phyloP scores from a whole-genome alignment of 2,329 filamentous ascomycete genomes.

The Pyricularia grisea region DNA sequence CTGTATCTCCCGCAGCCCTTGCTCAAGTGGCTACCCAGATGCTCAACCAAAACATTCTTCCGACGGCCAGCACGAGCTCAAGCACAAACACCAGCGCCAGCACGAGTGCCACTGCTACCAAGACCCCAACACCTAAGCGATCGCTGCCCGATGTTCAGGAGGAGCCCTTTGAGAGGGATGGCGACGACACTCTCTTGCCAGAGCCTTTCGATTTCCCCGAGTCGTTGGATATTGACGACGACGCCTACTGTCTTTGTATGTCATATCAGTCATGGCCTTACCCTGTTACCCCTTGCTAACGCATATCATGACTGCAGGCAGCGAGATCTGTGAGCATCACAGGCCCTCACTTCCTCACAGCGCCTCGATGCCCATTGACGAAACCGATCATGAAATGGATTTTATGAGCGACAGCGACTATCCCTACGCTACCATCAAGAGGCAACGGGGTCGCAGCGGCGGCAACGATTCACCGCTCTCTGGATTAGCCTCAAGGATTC shows the following conservation, averaged over 20 bases:
- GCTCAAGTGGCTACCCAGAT: background rate
- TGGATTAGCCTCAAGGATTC: constrained; percentile 55
- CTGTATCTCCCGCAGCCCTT: constrained; percentile 35
- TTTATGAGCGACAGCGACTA: constrained; percentile 58
- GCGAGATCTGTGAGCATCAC: constrained; percentile 51
- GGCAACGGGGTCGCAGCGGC: constrained; percentile 39
- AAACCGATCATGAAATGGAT: constrained; percentile 56
- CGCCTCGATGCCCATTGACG: constrained; percentile 29
- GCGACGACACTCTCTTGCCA: constrained; percentile 40
- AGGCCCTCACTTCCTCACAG: constrained; percentile 32
- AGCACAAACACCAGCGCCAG: constrained; percentile 21
- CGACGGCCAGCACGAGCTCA: constrained; percentile 2
- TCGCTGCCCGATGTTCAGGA: constrained; percentile 76
- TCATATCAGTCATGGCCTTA: constrained; percentile 14
- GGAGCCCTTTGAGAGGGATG: constrained; percentile 64
- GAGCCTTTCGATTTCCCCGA: constrained; percentile 14
- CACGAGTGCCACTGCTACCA: constrained; percentile 23
- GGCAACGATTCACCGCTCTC: constrained; percentile 47
- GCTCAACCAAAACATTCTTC: background rate
- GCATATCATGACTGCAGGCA: constrained; percentile 32
- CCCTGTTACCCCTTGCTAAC: constrained; percentile 7
- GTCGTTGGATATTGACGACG: constrained; percentile 27
- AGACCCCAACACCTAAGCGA: constrained; percentile 42
- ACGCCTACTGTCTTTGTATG: constrained; percentile 69
- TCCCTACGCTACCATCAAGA: constrained; percentile 38